Evolutionary conservation across 2,329 filamentous ascomycete species (phyloP).

Genomic region (Sporothrix euskadiensis): DNA sequence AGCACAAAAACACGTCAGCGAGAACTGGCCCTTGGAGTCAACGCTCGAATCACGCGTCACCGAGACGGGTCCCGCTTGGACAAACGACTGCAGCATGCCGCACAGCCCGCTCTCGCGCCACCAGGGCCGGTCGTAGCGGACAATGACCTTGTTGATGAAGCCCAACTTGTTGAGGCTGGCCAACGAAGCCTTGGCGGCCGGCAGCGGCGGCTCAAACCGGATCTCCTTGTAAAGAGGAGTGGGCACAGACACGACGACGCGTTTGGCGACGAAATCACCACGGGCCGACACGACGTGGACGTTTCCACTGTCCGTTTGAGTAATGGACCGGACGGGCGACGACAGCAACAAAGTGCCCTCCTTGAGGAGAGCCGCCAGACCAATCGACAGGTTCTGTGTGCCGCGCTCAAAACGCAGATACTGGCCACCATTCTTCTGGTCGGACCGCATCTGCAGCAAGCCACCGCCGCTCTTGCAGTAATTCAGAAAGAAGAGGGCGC

Average conservation of each 20-base stretch:
- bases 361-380: constrained; percentile 20
- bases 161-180: constrained; percentile 44
- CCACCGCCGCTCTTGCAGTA: constrained; percentile 57
- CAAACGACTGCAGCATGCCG: constrained; percentile 40
- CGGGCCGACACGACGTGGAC: constrained; percentile 16
- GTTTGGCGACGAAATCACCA: constrained; percentile 21
- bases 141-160: constrained; percentile 54
- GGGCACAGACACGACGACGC: constrained; percentile 30
- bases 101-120: constrained; percentile 45
- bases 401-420: constrained; percentile 52
- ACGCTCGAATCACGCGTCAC: constrained; percentile 26
- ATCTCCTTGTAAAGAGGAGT: constrained; percentile 39
- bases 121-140: constrained; percentile 45
- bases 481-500: constrained; percentile 56
- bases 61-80: constrained; percentile 17
- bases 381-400: constrained; percentile 41
- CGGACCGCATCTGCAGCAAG: constrained; percentile 54
- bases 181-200: constrained; percentile 35
- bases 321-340: constrained; percentile 24
- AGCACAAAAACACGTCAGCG: constrained; percentile 46
- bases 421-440: constrained; percentile 54
- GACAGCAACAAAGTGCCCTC: constrained; percentile 12
- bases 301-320: constrained; percentile 1
- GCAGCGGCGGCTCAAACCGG: constrained; percentile 49
- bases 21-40: constrained; percentile 37